Evolutionary conservation across 2,329 filamentous ascomycete species (phyloP).

Genomic region (Pezicula radicicola): DNA sequence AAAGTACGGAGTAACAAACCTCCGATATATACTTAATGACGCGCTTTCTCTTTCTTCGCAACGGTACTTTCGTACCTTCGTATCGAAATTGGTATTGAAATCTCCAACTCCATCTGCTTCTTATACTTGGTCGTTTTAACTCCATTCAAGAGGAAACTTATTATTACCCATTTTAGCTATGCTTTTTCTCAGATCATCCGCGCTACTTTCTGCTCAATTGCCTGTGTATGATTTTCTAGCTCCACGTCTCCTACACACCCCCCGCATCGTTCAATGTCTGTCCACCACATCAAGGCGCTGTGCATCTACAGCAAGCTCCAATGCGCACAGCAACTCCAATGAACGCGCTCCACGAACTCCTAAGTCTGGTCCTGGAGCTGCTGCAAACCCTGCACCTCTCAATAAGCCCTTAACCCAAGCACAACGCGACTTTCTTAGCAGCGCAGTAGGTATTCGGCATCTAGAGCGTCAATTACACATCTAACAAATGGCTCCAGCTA

Average conservation of each 20-base stretch:
- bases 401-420: constrained; percentile 56
- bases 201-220: constrained; percentile 7
- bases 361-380: constrained; percentile 29
- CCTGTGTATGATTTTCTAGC: constrained; percentile 36
- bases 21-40: background rate
- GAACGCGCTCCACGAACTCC: constrained; percentile 22
- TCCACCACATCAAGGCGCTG: constrained; percentile 13
- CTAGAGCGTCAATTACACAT: background rate
- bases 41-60: background rate
- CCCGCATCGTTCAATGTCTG: constrained; percentile 13
- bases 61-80: background rate
- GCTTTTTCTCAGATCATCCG: constrained; percentile 9
- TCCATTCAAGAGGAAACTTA: too few species aligned
- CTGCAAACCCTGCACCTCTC: constrained; percentile 10
- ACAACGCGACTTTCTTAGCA: constrained; percentile 73
- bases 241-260: constrained; percentile 27
- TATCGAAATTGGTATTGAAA: too few species aligned
- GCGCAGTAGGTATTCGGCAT: constrained; percentile 52
- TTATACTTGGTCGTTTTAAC: too few species aligned
- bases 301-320: constrained; percentile 1
- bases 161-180: background rate
- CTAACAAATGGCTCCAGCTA: constrained; percentile 45
- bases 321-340: background rate
- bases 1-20: too few species aligned
- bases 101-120: too few species aligned